Evolutionary conservation across 2,329 filamentous ascomycete species (phyloP).

Genomic region (Fusarium euwallaceae): DNA sequence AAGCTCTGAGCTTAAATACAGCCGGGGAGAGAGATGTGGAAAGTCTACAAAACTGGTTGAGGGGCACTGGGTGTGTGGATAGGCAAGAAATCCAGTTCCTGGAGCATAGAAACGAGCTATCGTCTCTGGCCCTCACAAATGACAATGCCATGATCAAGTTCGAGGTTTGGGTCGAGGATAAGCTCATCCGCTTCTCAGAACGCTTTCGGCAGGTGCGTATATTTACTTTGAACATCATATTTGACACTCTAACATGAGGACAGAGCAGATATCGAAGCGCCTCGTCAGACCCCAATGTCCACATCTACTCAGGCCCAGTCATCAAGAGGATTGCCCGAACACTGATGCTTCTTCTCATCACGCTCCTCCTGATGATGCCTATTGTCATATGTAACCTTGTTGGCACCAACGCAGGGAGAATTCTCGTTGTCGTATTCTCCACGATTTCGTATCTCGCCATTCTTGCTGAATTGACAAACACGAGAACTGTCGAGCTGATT

Average conservation of each 20-base stretch:
- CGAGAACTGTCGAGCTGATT: background rate
- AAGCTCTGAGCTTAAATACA: background rate
- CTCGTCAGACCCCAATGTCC: background rate
- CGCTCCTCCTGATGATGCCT: background rate
- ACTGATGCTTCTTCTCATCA: background rate
- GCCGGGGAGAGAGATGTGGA: background rate
- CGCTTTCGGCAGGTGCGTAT: background rate
- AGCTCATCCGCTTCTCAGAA: background rate
- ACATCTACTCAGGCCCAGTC: background rate
- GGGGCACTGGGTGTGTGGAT: background rate
- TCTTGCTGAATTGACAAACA: background rate
- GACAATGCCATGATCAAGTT: background rate
- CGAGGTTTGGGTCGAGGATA: background rate
- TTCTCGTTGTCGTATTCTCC: background rate
- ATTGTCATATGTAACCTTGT: background rate
- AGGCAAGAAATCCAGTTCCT: background rate
- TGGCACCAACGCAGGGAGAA: background rate
- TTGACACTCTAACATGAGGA: too few species aligned
- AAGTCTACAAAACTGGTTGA: background rate
- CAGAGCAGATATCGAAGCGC: background rate
- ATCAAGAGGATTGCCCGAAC: background rate
- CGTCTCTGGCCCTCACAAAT: background rate
- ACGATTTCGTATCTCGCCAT: background rate
- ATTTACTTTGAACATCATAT: too few species aligned
- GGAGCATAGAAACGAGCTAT: background rate